Percentiles rank a stretch among this genome's conserved stretches.
These are phyloP conservation scores for Galerina sulciceps DNA, from an alignment of 768 basidiomycete genomes.

Conservation along the genomic window DNA sequence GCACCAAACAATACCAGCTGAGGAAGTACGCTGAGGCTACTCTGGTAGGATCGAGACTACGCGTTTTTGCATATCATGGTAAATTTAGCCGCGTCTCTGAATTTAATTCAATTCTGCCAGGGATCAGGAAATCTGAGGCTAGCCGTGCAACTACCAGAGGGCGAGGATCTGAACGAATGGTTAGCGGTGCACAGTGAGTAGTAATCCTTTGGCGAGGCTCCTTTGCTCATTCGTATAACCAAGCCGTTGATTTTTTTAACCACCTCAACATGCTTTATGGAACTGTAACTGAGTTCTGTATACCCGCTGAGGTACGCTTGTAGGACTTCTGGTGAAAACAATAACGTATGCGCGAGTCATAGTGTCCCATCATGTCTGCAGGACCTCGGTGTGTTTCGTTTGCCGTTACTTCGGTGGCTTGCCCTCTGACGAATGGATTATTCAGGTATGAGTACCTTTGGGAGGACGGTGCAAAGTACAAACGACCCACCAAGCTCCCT, in stretches of 20 bases:
- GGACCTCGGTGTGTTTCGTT: constrained; percentile 74
- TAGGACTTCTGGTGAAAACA: not conserved
- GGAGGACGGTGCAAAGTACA: constrained; percentile 90
- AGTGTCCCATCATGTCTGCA: constrained; percentile 98
- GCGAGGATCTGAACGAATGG: constrained; percentile 98
- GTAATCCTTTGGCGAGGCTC: not conserved
- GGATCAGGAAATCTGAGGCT: constrained; percentile 94
- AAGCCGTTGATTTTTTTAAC: constrained; percentile 99
- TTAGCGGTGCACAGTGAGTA: constrained; percentile 94
- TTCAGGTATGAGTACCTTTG: constrained; percentile 91
- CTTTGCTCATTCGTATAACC: not conserved
- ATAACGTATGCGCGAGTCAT: not conserved
- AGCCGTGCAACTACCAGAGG: constrained; percentile 94
- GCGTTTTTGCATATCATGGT: not conserved
- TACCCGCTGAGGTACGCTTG: constrained; percentile 77
- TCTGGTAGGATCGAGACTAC: constrained; percentile 52
- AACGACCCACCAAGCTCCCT: constrained; percentile 89
- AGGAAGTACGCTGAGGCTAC: constrained; percentile 99
- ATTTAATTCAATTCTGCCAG: constrained; percentile 39
- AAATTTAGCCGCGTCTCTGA: constrained; percentile 5
- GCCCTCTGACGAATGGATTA: not conserved
- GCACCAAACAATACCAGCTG: constrained; percentile 97
- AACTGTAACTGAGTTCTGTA: constrained; percentile 98
- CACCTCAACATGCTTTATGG: constrained; percentile 99
- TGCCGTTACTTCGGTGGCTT: not conserved